Base-by-base conservation (phyloP, 2,329 filamentous ascomycete species). In the Hymenoscyphus scutula region DNA sequence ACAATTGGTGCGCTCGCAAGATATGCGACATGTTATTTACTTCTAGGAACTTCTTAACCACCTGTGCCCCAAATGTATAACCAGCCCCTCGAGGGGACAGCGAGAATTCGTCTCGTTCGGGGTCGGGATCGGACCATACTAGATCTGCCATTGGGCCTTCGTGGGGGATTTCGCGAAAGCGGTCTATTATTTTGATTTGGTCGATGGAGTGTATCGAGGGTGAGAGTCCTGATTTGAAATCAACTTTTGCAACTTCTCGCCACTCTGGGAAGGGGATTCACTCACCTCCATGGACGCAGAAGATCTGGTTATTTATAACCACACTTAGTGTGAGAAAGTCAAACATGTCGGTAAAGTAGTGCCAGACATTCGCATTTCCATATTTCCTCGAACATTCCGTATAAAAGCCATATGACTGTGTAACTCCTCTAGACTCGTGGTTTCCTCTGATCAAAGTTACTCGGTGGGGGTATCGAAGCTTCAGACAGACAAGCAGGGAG, bases 341-440 rank as follows among this genome's bases (percentile, higher is more conserved):
- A 78, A 99, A 99, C 93, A 99, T 98, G 79, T 99, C 95, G 68
- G 95, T 99, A 75, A 99, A 99, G 77, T 98, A 95, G 77, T 99
- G 95, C 95, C 95, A 99, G 25, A 99, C 95, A 72, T 95, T 97
- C 67, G 95, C 92, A 74, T 97, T 98, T 75, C 95, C 95, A 77
- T 99, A 99, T 78, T 99, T 99, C 70, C 95, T 89, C 23, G 90
- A 92, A 78, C 95, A 99, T 76, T 99, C 95, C 25, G 95, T 98
- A 76, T 99, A 99, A 80, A 99, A 99, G 62, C 95, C 95, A 77
- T 99, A 99, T 30, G 94, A 98, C 77, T 99, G 95, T 11, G 95
- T 99, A 60, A 99, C 95, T 72, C 95, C 95, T 71, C 95, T 89
- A 62, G 92, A 97, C 78, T 99, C 95, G 79, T 99, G 95, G 78